Base-by-base conservation (phyloP, 2,329 filamentous ascomycete species). In the Teratosphaeria gauchensis region DNA sequence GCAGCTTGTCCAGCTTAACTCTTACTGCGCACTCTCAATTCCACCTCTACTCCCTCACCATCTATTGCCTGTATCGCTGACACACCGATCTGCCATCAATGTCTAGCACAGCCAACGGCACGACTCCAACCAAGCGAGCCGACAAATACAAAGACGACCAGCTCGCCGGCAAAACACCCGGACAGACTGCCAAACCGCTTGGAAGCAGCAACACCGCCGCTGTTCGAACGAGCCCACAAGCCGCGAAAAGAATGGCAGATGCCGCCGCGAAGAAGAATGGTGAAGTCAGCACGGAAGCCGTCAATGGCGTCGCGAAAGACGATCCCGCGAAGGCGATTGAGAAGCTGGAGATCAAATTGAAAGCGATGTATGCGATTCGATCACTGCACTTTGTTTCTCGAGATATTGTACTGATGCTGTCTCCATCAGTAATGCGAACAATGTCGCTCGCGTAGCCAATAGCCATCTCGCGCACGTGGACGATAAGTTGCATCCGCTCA, bases 361-460 rank as follows among this genome's bases (percentile, higher is more conserved):
- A 67, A 55, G 64, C 68, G 14, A 60, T 71, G 66, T 68, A 68
- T 35, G 61, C 21, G 24, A 28, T 28, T 2, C 2, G 24, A 28
- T 28, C 24, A 28, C 2, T 24, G 30, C 8, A n/a, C 2, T 59
- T 59, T 53, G 9, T 31, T 51, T 33, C 4, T 12, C 12, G 30
- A 35, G 9, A 51, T 31, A 31, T 35, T 38, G 42, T 35, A 42
- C 35, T 42, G 35, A 42, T 14, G 2, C n/a, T 28, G 24, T 28
- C 24, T 32, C 32, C 19, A 38, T 6, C 54, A 69, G 66, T 14
- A 71, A 69, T 48, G 60, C 65, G 32, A 72, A 71, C 63, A 70
- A 69, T 55, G 60, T 71, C 30, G 66, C 69, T 46, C 65, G 68
- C 30, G 69, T 71, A 19, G 67, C 69, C 4, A 72, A 71, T 65